These are phyloP conservation scores for Mortierella sp. DNA, from an alignment of 371 early-diverging fungal species.

Conservation along the genomic window DNA sequence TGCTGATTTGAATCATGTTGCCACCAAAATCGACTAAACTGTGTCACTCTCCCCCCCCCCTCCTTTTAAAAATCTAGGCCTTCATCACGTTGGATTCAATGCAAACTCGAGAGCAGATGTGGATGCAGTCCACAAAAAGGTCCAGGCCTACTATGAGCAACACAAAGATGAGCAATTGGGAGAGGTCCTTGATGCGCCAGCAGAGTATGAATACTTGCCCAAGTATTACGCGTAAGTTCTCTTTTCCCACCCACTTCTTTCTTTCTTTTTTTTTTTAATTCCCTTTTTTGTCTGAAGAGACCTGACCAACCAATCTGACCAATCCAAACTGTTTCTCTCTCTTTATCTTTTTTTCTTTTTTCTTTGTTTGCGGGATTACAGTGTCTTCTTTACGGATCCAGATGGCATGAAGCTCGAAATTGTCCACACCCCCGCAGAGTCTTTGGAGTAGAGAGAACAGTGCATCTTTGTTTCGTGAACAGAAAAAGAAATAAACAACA, in stretches of 20 bases:
- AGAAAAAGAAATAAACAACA: not conserved
- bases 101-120: slow-evolving; percentile 9
- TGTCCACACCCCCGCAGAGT: slow-evolving; percentile 8
- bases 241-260: no score
- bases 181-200: not conserved
- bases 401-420: slow-evolving; percentile 26
- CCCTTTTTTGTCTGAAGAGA: no score
- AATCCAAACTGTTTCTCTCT: no score
- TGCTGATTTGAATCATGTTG: not conserved
- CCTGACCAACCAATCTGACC: no score
- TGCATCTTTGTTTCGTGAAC: no score
- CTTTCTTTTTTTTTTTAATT: not conserved
- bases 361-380: no score
- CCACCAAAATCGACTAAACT: not conserved
- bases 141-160: slow-evolving; percentile 1
- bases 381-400: slow-evolving; percentile 16
- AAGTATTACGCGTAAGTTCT: slow-evolving; percentile 18
- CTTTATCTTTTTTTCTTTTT: not conserved
- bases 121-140: slow-evolving; percentile 3
- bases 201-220: slow-evolving; percentile 19
- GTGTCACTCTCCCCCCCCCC: no score
- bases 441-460: not conserved
- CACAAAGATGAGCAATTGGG: not conserved
- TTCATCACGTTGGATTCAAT: slow-evolving; percentile 17
- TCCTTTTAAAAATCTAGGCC: not conserved